Evolutionary conservation across 331 rosid species (phyloP).

Genomic region (Malus hybrid): DNA sequence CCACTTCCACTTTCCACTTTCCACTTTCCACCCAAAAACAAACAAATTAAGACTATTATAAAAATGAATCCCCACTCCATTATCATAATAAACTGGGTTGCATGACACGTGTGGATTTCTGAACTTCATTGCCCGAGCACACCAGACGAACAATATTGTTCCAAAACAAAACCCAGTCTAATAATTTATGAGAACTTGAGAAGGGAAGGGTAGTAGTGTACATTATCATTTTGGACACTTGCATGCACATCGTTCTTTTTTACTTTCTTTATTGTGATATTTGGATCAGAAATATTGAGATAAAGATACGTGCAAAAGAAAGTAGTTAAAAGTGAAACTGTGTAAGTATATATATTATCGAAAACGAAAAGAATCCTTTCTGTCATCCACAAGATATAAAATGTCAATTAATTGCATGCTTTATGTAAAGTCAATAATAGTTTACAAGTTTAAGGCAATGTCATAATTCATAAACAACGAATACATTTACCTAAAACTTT

Average conservation of each 20-base stretch:
- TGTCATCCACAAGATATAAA: neutral
- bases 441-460: neutral
- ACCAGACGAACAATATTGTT: constrained; percentile 28
- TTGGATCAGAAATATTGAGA: too few relatives aligned
- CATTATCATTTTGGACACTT: neutral
- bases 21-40: neutral
- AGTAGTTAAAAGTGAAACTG: too few relatives aligned
- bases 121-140: constrained; percentile 41
- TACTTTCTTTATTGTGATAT: neutral
- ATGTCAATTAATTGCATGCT: neutral
- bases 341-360: too few relatives aligned
- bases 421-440: neutral
- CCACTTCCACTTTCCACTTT: neutral
- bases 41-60: too few relatives aligned
- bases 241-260: neutral
- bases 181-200: neutral
- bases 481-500: neutral
- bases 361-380: neutral
- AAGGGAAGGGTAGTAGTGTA: neutral
- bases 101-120: constrained; percentile 50
- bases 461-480: neutral
- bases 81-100: constrained; percentile 30
- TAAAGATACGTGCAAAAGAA: too few relatives aligned
- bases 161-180: neutral
- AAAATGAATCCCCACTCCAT: constrained; percentile 10